phyloP scores from a whole-genome alignment of 805 yeast species.

The Candida loeiensis region DNA sequence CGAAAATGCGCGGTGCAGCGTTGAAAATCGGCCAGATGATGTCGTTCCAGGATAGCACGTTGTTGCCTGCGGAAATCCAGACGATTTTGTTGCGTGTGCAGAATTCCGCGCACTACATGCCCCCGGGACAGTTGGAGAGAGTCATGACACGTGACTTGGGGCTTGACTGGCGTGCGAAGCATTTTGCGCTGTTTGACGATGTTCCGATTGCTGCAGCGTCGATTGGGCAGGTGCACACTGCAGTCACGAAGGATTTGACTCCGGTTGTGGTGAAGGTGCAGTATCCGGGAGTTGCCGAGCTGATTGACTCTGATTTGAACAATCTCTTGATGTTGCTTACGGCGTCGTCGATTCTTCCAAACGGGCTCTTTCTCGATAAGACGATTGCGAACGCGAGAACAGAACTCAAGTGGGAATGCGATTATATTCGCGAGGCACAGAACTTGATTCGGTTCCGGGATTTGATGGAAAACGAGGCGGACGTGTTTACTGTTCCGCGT shows the following conservation, averaged over 20 bases:
- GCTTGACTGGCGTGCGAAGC: slow-evolving; percentile 63
- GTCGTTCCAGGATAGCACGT: slow-evolving; percentile 86
- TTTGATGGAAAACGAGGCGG: slow-evolving; percentile 37
- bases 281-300: slow-evolving; percentile 93
- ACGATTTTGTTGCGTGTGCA: slow-evolving; percentile 80
- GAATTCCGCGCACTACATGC: slow-evolving; percentile 96
- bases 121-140: slow-evolving; percentile 78
- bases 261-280: slow-evolving; percentile 93
- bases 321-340: slow-evolving; percentile 76
- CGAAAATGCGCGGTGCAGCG: slow-evolving; percentile 99
- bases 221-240: slow-evolving; percentile 93
- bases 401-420: slow-evolving; percentile 97
- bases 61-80: slow-evolving; percentile 82
- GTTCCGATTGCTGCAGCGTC: slow-evolving; percentile 96
- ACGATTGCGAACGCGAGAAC: slow-evolving; percentile 90
- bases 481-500: slow-evolving; percentile 73
- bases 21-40: slow-evolving; percentile 94
- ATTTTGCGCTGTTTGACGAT: slow-evolving; percentile 73
- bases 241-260: slow-evolving; percentile 60
- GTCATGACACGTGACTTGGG: slow-evolving; percentile 77
- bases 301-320: slow-evolving; percentile 92
- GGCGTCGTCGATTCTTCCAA: slow-evolving; percentile 83
- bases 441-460: slow-evolving; percentile 66
- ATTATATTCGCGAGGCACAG: slow-evolving; percentile 84
- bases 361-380: slow-evolving; percentile 86